Evolutionary conservation across 1,284 basidiomycete species (phyloP).

Genomic region (Apiotrichum domesticum): DNA sequence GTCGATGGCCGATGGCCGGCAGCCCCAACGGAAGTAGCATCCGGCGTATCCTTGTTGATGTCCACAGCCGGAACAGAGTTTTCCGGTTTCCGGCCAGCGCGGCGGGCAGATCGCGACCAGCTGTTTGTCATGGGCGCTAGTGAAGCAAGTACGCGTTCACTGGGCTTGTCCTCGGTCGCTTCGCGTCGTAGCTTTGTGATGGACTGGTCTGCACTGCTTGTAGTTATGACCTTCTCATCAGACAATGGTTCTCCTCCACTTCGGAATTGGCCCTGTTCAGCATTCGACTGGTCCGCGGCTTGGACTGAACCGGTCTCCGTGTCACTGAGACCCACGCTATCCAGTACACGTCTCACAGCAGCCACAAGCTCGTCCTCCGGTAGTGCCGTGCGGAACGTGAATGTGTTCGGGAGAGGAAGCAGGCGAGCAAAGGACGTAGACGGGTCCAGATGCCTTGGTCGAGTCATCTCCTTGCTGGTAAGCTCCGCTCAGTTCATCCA

Average conservation of each 20-base stretch:
- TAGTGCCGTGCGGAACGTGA: constrained; percentile 5
- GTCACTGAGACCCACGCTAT: not conserved
- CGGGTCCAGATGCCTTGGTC: constrained; percentile 39
- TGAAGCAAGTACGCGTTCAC: constrained; percentile 33
- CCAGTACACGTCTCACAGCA: constrained; percentile 17
- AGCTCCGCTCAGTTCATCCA: not conserved
- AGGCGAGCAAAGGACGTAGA: constrained; percentile 53
- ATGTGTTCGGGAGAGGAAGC: constrained; percentile 48
- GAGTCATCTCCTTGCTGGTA: constrained; percentile 18
- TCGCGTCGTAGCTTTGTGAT: too few species aligned
- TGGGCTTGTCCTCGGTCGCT: not conserved
- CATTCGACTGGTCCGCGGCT: too few species aligned
- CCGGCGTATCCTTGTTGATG: too few species aligned
- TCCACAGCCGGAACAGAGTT: too few species aligned
- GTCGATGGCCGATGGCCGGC: too few species aligned
- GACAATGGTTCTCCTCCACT: too few species aligned
- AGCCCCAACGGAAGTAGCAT: too few species aligned
- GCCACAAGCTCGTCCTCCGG: constrained; percentile 33
- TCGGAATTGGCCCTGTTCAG: too few species aligned
- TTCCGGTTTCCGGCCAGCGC: constrained; percentile 20
- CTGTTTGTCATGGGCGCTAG: constrained; percentile 56
- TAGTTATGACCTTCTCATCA: too few species aligned
- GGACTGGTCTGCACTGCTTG: too few species aligned
- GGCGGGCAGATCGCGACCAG: constrained; percentile 65
- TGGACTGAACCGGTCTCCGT: too few species aligned